Conservation (phyloP, 2,329 filamentous ascomycete species). For the Pseudogymnoascus sp. region DNA sequence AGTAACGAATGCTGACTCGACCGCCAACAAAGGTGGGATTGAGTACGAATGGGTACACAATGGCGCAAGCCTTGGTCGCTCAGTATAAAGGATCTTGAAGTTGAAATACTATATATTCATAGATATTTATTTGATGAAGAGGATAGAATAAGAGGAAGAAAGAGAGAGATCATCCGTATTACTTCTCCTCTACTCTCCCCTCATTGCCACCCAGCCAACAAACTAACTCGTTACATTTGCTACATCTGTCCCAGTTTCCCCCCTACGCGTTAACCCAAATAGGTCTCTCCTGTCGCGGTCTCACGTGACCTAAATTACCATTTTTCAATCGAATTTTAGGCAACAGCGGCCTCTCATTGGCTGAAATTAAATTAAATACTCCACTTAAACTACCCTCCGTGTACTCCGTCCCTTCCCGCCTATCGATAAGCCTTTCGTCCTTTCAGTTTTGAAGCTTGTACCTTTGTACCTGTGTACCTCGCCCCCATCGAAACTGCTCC, state of each 20-base stretch:
- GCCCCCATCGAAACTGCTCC: neutral
- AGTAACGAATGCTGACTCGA: slow-evolving; percentile 10
- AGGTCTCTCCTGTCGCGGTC: neutral
- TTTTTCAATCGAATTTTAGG: slow-evolving; percentile 2
- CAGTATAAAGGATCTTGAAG: neutral
- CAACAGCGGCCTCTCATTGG: neutral
- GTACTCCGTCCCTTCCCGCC: neutral
- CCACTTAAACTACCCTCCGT: neutral
- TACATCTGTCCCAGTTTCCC: slow-evolving; percentile 3
- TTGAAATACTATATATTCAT: neutral
- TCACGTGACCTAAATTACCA: neutral
- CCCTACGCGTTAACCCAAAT: slow-evolving; percentile 11
- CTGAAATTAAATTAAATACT: neutral
- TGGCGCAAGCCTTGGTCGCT: neutral
- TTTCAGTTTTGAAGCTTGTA: slow-evolving; percentile 7
- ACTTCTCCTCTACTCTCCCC: neutral
- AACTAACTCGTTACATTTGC: neutral
- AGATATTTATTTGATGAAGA: neutral
- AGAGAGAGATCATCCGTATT: neutral
- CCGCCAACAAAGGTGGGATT: slow-evolving; percentile 4
- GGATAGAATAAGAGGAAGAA: neutral
- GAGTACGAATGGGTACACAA: neutral
- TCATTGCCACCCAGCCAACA: neutral
- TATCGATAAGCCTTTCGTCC: slow-evolving; percentile 7
- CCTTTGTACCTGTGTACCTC: slow-evolving; percentile 2